Evolutionary conservation across 768 basidiomycete species (phyloP).

Genomic region (Tubosaeta sp.): DNA sequence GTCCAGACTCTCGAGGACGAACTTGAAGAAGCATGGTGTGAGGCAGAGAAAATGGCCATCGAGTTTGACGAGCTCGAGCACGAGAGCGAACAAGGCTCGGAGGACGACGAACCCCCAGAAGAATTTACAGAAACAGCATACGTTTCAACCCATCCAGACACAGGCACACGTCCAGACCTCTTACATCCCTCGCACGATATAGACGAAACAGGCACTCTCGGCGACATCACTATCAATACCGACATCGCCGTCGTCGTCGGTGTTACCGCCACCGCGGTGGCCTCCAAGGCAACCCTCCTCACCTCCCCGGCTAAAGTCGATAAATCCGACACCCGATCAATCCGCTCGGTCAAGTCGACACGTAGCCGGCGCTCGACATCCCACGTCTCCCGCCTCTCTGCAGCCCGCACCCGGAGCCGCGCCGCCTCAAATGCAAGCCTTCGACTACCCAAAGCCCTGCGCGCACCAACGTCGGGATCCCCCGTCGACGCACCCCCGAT

Average conservation of each 20-base stretch:
- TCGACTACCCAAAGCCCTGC: conserved; percentile 46
- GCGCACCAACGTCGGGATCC: conserved; percentile 30
- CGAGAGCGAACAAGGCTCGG: conserved; percentile 12
- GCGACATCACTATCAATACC: conserved; percentile 21
- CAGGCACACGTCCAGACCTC: conserved; percentile 13
- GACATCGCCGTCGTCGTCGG: conserved; percentile 32
- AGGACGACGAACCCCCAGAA: not conserved
- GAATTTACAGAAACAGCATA: not conserved
- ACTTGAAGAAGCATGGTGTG: conserved; percentile 76
- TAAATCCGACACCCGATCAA: conserved; percentile 20
- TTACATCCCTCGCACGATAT: conserved; percentile 7
- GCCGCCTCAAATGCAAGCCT: conserved; percentile 65
- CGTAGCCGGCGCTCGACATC: conserved; percentile 20
- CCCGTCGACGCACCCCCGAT: conserved; percentile 28
- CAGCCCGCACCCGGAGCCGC: conserved; percentile 62
- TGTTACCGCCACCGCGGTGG: conserved; percentile 37
- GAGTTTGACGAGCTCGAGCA: conserved; percentile 65
- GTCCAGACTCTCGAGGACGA: conserved; percentile 61
- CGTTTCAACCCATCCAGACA: not conserved
- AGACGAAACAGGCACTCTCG: conserved; percentile 26
- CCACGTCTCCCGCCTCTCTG: conserved; percentile 45
- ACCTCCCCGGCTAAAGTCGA: conserved; percentile 3
- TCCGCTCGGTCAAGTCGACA: conserved; percentile 23
- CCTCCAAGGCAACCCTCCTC: conserved; percentile 33
- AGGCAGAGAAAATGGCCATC: conserved; percentile 66